These are phyloP conservation scores for Cryptococcus floricola DNA, from an alignment of 1,284 basidiomycete genomes.

Conservation along the genomic window DNA sequence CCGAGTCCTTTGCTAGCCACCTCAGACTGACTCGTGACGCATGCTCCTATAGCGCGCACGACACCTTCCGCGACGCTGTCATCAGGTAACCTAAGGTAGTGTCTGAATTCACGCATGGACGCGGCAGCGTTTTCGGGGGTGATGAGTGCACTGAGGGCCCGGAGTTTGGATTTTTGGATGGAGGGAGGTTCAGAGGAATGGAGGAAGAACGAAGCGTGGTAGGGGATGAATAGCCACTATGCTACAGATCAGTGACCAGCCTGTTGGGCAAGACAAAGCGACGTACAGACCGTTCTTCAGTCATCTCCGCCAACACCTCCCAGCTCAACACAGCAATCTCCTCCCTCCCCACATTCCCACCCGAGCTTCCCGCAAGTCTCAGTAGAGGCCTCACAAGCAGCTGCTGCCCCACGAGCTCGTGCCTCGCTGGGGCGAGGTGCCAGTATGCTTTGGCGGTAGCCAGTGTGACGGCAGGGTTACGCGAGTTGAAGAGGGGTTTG, in stretches of 20 bases:
- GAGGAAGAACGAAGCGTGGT: slow-evolving; percentile 65
- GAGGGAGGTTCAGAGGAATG: slow-evolving; percentile 61
- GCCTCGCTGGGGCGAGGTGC: slow-evolving; percentile 60
- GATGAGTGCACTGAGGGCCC: slow-evolving; percentile 63
- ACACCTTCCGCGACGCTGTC: slow-evolving; percentile 66
- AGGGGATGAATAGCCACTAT: slow-evolving; percentile 60
- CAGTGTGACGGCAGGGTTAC: slow-evolving; percentile 80
- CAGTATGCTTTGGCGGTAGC: slow-evolving; percentile 68
- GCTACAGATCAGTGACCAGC: slow-evolving; percentile 2
- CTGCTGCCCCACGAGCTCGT: slow-evolving; percentile 35
- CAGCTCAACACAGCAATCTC: slow-evolving; percentile 72
- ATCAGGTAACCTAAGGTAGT: slow-evolving; percentile 69
- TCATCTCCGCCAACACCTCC: slow-evolving; percentile 64
- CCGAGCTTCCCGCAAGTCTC: slow-evolving; percentile 35
- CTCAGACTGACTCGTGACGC: slow-evolving; percentile 64
- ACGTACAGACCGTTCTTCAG: slow-evolving; percentile 61
- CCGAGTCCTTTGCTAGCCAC: slow-evolving; percentile 67
- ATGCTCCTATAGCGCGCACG: slow-evolving; percentile 71
- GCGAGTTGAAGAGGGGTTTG: slow-evolving; percentile 73
- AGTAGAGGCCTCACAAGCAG: slow-evolving; percentile 40
- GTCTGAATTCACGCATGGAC: slow-evolving; percentile 76
- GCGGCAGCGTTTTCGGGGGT: slow-evolving; percentile 63
- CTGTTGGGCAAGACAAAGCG: not conserved
- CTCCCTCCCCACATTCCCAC: slow-evolving; percentile 39
- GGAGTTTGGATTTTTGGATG: slow-evolving; percentile 70